Percentiles rank a stretch among this genome's conserved stretches.
Evolutionary conservation across 202 grass and related monocot species (phyloP).

Genomic region (Schoenoplectus tabernaemontani): DNA sequence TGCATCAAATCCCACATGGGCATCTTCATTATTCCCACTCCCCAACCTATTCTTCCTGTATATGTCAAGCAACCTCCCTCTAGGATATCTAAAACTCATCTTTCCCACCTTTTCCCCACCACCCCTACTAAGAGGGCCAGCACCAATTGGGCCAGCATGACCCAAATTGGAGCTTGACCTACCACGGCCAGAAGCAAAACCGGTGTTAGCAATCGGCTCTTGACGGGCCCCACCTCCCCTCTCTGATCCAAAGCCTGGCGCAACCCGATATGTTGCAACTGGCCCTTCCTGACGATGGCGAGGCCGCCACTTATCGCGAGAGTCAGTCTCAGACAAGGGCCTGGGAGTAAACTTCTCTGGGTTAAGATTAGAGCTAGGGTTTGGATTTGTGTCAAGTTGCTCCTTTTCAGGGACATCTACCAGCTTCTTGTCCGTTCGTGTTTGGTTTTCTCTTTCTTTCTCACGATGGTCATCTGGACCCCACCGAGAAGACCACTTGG

Average conservation of each 20-base stretch:
- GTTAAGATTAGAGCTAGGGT: conserved; percentile 39
- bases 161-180: conserved; percentile 57
- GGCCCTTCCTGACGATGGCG: conserved; percentile 79
- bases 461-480: conserved; percentile 89
- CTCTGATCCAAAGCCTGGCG: conserved; percentile 91
- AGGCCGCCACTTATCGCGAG: conserved; percentile 99
- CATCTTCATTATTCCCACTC: conserved; percentile 31
- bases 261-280: conserved; percentile 56
- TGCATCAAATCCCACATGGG: conserved; percentile 36
- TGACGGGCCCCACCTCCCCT: conserved; percentile 42
- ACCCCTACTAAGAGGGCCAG: conserved; percentile 31
- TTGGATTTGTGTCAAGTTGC: conserved; percentile 9
- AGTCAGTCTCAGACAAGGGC: conserved; percentile 64
- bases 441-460: conserved; percentile 36
- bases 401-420: conserved; percentile 17
- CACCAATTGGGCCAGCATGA: conserved; percentile 70
- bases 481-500: conserved; percentile 97
- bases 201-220: conserved; percentile 29
- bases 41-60: conserved; percentile 63
- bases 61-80: conserved; percentile 93
- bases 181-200: conserved; percentile 88
- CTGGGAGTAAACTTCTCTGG: conserved; percentile 58
- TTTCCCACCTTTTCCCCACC: conserved; percentile 26
- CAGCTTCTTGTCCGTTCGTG: conserved; percentile 62
- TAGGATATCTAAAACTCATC: conserved; percentile 60